Evolutionary conservation across 495 filamentous ascomycete genomes (phyloP).

Genomic region (Daldinia childiae): DNA sequence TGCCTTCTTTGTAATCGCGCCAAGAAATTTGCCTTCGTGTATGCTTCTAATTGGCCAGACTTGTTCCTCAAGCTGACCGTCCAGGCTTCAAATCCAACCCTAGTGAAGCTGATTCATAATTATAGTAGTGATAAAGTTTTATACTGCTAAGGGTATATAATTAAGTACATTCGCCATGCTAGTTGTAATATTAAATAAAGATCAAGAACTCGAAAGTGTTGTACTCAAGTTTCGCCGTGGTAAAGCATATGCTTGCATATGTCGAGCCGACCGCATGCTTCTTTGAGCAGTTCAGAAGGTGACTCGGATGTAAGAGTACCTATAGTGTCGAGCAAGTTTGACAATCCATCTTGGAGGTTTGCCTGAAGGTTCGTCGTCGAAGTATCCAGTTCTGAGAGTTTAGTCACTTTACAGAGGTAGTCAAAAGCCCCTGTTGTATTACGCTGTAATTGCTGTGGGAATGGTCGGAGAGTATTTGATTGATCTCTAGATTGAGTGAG

Average conservation of each 20-base stretch:
- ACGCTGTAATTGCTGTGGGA: slow-evolving; percentile 39
- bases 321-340: slow-evolving; percentile 56
- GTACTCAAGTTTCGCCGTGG: slow-evolving; percentile 36
- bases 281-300: slow-evolving; percentile 56
- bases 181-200: background rate
- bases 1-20: background rate
- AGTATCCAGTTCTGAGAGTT: slow-evolving; percentile 50
- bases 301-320: slow-evolving; percentile 53
- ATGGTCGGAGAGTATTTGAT: slow-evolving; percentile 35
- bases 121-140: background rate
- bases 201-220: background rate
- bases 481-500: slow-evolving; percentile 64
- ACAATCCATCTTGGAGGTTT: slow-evolving; percentile 52
- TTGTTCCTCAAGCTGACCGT: background rate
- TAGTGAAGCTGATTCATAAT: background rate
- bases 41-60: slow-evolving; percentile 1
- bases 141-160: background rate
- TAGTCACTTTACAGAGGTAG: slow-evolving; percentile 56
- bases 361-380: slow-evolving; percentile 28
- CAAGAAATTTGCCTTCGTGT: background rate
- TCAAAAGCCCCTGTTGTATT: slow-evolving; percentile 42
- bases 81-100: background rate
- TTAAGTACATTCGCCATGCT: background rate
- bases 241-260: slow-evolving; percentile 57
- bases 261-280: slow-evolving; percentile 53